A percentile compares a stretch with the other conserved stretches of the same genome.
phyloP scores from a whole-genome alignment of 2,329 filamentous ascomycete genomes.

The Aschersonia sp. region DNA sequence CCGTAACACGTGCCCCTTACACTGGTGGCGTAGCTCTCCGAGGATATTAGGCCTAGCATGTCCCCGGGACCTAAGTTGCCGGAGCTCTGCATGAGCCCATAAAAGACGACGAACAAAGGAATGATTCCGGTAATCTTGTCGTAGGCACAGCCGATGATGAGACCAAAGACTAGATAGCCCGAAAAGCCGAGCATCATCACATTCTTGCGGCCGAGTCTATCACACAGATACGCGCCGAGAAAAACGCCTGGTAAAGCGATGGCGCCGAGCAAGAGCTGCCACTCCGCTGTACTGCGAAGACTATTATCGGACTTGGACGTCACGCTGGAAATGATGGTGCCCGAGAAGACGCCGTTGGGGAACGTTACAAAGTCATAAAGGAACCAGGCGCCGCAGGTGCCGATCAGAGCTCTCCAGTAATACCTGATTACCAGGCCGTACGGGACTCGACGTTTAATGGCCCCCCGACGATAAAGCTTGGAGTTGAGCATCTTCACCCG shows the following conservation, averaged over 20 bases:
- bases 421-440: constrained; percentile 33
- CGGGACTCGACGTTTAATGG: constrained; percentile 35
- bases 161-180: constrained; percentile 34
- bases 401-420: constrained; percentile 39
- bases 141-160: constrained; percentile 35
- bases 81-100: constrained; percentile 33
- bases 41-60: constrained; percentile 33
- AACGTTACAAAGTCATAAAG: constrained; percentile 34
- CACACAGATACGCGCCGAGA: constrained; percentile 31
- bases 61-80: constrained; percentile 35
- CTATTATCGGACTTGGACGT: constrained; percentile 17
- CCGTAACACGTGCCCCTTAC: constrained; percentile 36
- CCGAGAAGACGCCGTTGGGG: constrained; percentile 31
- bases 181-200: constrained; percentile 35
- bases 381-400: constrained; percentile 41
- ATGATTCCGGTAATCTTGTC: constrained; percentile 30
- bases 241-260: constrained; percentile 33
- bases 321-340: constrained; percentile 24
- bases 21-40: constrained; percentile 36
- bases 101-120: constrained; percentile 35
- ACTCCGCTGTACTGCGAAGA: constrained; percentile 28
- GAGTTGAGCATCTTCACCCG: constrained; percentile 37
- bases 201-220: constrained; percentile 31
- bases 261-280: constrained; percentile 29
- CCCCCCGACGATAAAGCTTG: constrained; percentile 33